phyloP scores from a whole-genome alignment of 2,329 filamentous ascomycete genomes.

The Chalaropsis ovoidea region DNA sequence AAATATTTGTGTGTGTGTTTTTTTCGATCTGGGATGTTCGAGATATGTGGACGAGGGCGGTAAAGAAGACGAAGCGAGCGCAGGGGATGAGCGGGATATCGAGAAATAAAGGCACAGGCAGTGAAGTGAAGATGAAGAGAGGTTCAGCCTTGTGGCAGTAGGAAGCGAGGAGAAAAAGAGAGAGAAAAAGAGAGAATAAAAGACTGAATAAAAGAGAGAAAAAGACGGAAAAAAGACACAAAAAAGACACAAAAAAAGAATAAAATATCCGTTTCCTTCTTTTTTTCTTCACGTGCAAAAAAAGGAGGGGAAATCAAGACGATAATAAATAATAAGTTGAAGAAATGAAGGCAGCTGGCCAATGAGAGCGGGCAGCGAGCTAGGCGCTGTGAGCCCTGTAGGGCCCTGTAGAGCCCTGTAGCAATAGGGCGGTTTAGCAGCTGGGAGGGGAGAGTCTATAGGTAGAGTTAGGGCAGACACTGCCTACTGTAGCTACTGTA shows the following conservation, averaged over 20 bases:
- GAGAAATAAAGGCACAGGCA: background rate
- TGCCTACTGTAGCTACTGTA: too few relatives aligned
- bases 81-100: background rate
- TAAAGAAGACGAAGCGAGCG: background rate
- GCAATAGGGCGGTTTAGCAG: too few relatives aligned
- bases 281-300: slow-evolving; percentile 9
- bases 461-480: too few relatives aligned
- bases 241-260: too few relatives aligned
- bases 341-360: background rate
- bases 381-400: too few relatives aligned
- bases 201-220: background rate
- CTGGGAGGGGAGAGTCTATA: background rate
- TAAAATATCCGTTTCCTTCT: background rate
- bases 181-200: background rate
- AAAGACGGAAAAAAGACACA: background rate
- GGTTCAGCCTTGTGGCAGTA: background rate
- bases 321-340: background rate
- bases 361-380: too few relatives aligned
- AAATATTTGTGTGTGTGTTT: background rate
- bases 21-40: background rate
- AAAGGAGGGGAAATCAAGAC: background rate
- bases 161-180: background rate
- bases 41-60: background rate
- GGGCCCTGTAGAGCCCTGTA: too few relatives aligned
- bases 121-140: background rate